Percentiles rank a stretch among this genome's conserved stretches.
Evolutionary conservation across 495 filamentous ascomycete genomes (phyloP).

Genomic region (Neurospora tetraspora): DNA sequence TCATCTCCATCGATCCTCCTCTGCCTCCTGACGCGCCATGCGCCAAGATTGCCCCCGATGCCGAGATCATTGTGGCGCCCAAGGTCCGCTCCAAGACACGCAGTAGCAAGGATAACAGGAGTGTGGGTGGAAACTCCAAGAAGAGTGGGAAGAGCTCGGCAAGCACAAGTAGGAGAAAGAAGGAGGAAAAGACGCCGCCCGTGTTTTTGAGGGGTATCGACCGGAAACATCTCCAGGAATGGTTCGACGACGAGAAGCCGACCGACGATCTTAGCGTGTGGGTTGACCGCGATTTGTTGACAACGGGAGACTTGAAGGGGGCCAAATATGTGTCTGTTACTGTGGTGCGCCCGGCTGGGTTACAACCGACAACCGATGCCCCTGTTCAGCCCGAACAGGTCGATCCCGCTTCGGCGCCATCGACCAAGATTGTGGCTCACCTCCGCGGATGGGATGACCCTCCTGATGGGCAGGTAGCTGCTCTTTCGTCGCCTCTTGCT

Average conservation of each 20-base stretch:
- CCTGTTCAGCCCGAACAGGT: constrained; percentile 56
- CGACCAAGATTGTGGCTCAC: constrained; percentile 65
- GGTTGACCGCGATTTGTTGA: constrained; percentile 67
- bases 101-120: constrained; percentile 51
- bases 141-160: constrained; percentile 65
- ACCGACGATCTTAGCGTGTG: constrained; percentile 64
- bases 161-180: constrained; percentile 55
- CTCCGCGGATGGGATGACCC: constrained; percentile 75
- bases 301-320: constrained; percentile 58
- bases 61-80: constrained; percentile 92
- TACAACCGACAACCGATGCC: constrained; percentile 66
- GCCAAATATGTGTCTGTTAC: constrained; percentile 64
- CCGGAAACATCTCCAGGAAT: constrained; percentile 51
- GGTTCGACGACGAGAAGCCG: constrained; percentile 55
- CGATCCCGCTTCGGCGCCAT: constrained; percentile 46
- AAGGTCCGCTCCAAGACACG: constrained; percentile 50
- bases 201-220: constrained; percentile 74
- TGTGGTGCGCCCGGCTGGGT: constrained; percentile 66
- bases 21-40: constrained; percentile 60
- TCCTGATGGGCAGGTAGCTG: constrained; percentile 66
- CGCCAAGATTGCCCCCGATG: constrained; percentile 85
- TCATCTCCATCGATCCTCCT: constrained; percentile 69
- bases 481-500: constrained; percentile 67
- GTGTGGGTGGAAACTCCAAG: constrained; percentile 54
- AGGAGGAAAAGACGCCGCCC: constrained; percentile 51